Evolutionary conservation across 2,329 filamentous ascomycete species (phyloP).

Genomic region (Arthroderma sp.): DNA sequence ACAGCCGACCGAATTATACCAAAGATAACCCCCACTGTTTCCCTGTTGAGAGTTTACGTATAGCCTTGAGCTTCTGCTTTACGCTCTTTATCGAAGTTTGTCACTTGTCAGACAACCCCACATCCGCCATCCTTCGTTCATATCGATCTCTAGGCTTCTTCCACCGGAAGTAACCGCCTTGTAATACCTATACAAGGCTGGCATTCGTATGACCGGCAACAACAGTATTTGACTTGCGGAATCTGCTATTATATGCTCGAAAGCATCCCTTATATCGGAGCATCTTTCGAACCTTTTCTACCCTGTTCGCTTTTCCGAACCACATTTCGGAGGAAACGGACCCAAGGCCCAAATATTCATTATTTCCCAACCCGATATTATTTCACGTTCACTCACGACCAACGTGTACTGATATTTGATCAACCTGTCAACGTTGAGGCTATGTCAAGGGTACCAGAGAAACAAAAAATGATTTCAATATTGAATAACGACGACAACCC

Average conservation of each 20-base stretch:
- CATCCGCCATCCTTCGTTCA: not conserved
- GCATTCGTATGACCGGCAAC: not conserved
- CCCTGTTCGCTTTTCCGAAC: not conserved
- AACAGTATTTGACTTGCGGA: not conserved
- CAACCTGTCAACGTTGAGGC: not conserved
- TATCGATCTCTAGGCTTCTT: not conserved
- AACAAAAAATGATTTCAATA: constrained; percentile 28
- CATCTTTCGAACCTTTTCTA: not conserved
- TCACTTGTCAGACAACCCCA: not conserved
- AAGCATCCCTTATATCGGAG: not conserved
- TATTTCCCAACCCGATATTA: not conserved
- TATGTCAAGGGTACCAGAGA: constrained; percentile 1
- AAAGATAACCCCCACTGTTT: not conserved
- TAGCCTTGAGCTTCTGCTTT: not conserved
- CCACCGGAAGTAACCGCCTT: not conserved
- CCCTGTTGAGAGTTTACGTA: not conserved
- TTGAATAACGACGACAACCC: constrained; percentile 39
- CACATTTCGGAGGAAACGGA: not conserved
- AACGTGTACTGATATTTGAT: not conserved
- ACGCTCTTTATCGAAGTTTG: not conserved
- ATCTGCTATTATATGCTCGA: not conserved
- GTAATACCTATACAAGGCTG: constrained; percentile 3
- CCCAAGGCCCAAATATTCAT: not conserved
- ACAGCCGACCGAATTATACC: not conserved
- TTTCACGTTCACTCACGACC: not conserved